Conservation (phyloP, 2,329 filamentous ascomycete species). For the Sporothrix humicola region DNA sequence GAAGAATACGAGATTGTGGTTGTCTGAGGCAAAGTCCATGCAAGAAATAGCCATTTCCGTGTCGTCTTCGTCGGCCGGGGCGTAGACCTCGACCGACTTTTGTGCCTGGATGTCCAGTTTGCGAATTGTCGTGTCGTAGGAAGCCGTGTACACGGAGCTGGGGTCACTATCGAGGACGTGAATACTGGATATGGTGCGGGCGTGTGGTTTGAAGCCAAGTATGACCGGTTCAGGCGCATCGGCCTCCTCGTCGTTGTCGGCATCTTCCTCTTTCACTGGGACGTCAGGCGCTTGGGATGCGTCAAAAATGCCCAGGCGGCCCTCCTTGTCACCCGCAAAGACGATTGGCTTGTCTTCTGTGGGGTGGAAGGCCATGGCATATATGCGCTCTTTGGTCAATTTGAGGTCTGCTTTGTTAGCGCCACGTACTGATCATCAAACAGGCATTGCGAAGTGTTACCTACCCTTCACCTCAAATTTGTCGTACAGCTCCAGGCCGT, state of each 20-base stretch:
- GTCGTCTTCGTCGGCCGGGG: constrained; percentile 65
- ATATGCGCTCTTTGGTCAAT: constrained; percentile 85
- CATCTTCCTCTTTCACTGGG: constrained; percentile 58
- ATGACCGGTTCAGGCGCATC: constrained; percentile 76
- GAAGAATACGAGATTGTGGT: constrained; percentile 80
- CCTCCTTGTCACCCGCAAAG: constrained; percentile 93
- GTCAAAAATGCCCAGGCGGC: constrained; percentile 89
- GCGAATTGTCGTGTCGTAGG: constrained; percentile 91
- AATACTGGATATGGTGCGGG: constrained; percentile 85
- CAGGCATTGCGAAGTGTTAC: constrained; percentile 39
- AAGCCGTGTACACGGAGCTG: constrained; percentile 80
- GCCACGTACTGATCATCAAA: background rate
- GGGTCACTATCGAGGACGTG: constrained; percentile 74
- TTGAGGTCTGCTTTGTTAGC: constrained; percentile 71
- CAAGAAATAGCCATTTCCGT: constrained; percentile 79
- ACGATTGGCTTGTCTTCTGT: constrained; percentile 83
- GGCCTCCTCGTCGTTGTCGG: constrained; percentile 69
- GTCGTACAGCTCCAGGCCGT: constrained; percentile 77
- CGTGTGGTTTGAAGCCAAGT: constrained; percentile 87
- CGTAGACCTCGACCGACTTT: constrained; percentile 80
- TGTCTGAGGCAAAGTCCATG: constrained; percentile 74
- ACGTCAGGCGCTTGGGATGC: constrained; percentile 68
- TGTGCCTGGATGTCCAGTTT: constrained; percentile 83
- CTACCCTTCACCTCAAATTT: constrained; percentile 79
- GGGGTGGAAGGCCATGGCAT: constrained; percentile 87